Evolutionary conservation across 164 flowering plant species (phyloP), one percentile per base, ranked within the genome.

Genomic region (Aristolochia contorta): DNA sequence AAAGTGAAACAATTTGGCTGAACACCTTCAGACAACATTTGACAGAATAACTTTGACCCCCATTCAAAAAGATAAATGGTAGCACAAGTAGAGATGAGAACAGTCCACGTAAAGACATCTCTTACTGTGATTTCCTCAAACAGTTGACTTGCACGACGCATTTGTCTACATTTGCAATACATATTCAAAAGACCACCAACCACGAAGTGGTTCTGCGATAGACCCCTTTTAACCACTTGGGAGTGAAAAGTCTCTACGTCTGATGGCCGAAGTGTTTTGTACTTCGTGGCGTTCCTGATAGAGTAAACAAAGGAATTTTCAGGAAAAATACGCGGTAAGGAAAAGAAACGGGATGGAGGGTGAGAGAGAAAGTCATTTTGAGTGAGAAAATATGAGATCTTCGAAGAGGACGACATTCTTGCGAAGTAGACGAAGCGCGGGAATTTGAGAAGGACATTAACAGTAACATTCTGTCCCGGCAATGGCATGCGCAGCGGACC

Each of bases 81-180:
- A 55, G 80, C 73, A 66, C 65, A 75, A 32, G 79, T 84, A 43
- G 84, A 72, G 16, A 89, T 69, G 7, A 86, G 75, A 63, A 79
- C 70, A 6, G 85, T 86, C 96, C 96, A 89, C 0, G 84, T 47
- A 0, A 74, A 77, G 21, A 80, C 86, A 68, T 88, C 82, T 67
- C 74, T 63, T 8, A 67, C 27, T 23, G 79, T 67, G 25, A 82
- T 73, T 70, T 82, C 87, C 32, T 80, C 96, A 53, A 88, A 88
- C 85, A 88, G 45, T 25, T 69, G 73, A n/a, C 63, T 70, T 3
- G 91, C 89, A 56, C 59, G 6, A 12, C 19, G 66, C 18, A 47
- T 45, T 21, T 46, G 8, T 14, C 20, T 8, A 52, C 51, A 25
- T 49, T 16, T 12, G 23, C 45, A 8, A 37, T 37, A 24, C 24